Conservation (phyloP, 495 filamentous ascomycete genomes). For the Penicillium fimorum region DNA sequence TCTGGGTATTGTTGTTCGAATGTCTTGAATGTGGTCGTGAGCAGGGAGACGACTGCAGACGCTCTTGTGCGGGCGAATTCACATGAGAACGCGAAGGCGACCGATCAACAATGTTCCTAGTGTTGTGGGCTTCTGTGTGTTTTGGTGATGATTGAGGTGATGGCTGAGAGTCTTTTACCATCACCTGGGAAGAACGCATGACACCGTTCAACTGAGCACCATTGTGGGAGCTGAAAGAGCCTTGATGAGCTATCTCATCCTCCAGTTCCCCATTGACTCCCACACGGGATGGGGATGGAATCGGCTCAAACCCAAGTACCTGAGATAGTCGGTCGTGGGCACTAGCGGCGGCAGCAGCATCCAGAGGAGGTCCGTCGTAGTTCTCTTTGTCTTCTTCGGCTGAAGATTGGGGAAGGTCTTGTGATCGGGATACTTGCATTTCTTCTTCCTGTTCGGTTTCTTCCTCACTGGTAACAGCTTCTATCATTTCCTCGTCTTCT, state of each 20-base stretch:
- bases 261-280: conserved; percentile 5
- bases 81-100: conserved; percentile 14
- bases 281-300: conserved; percentile 14
- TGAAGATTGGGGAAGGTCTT: conserved; percentile 25
- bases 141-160: conserved; percentile 29
- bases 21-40: conserved; percentile 10
- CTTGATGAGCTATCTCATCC: not conserved
- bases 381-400: conserved; percentile 56
- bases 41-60: conserved; percentile 25
- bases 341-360: conserved; percentile 31
- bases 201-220: conserved; percentile 14
- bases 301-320: conserved; percentile 33
- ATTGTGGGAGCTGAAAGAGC: conserved; percentile 5
- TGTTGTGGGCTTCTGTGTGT: conserved; percentile 3
- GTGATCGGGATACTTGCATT: conserved; percentile 28
- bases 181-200: conserved; percentile 35
- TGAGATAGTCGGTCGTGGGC: conserved; percentile 45
- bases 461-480: conserved; percentile 44
- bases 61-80: conserved; percentile 31
- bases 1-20: not conserved
- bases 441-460: conserved; percentile 54
- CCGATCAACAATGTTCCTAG: not conserved
- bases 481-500: conserved; percentile 15
- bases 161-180: conserved; percentile 51
- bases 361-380: conserved; percentile 28